Evolutionary conservation across 768 basidiomycete species (phyloP), one percentile per base, ranked within the genome.

Genomic region (Calocera viscosa): DNA sequence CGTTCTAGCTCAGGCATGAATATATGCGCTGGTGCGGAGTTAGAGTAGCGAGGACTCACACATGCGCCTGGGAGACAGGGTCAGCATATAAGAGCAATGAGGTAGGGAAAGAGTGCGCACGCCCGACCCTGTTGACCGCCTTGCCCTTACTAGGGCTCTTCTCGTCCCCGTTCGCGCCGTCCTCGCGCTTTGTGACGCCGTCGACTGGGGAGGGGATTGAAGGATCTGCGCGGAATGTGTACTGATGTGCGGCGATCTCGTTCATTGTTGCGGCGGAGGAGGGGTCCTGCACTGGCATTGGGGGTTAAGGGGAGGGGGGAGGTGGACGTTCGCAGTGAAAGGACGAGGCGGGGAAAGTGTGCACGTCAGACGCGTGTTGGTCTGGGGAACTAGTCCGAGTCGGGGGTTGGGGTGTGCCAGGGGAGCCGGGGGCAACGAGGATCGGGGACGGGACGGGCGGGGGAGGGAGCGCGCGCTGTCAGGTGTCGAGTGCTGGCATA

Each of bases 1-100:
- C 90, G 85, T 94, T 94, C 91, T 94, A 74, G 24, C 14, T 33
- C 14, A 38, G 14, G 32, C 22, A 19, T n/a, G 1, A 22, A 60
- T 22, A 16, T 39, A 33, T 5, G 22, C 3, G 67, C 14, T 22
- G n/a, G n/a, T 34, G 1, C 28, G 16, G 32, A 70, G 64, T 19
- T 34, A n/a, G n/a, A 60, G n/a, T n/a, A 43, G n/a, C 10, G 35
- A 28, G 11, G 5, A 70, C 72, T 69, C 39, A 74, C 73, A 67
- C 72, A 75, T 34, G 74, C 74, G 34, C 74, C 73, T 74, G 65
- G 24, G 7, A 26, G 64, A 49, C 64, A 68, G 66, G n/a, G 30
- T 40, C 47, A 66, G 53, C 67, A 65, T 64, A 41, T 30, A 64
- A 47, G 49, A n/a, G 40, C 17, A 3, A 64, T 49, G 26, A 32